phyloP scores from a whole-genome alignment of 495 filamentous ascomycete genomes.

The Aspergillus funiculosus region DNA sequence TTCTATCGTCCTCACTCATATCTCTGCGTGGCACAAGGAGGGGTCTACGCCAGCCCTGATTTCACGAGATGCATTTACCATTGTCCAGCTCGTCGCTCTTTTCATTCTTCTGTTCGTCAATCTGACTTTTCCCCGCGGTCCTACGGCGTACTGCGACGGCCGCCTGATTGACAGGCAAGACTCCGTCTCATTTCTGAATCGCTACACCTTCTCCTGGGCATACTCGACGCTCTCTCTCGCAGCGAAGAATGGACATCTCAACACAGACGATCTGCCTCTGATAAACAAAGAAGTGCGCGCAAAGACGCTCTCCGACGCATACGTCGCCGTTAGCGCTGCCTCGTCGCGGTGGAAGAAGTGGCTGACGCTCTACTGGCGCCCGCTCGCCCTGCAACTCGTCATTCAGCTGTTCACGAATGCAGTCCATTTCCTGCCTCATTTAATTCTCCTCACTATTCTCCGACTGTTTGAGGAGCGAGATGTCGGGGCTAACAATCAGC shows the following conservation, averaged over 20 bases:
- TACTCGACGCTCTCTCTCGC: constrained; percentile 43
- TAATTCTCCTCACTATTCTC: constrained; percentile 9
- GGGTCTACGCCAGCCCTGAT: background rate
- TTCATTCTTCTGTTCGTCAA: constrained; percentile 8
- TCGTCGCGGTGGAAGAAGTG: constrained; percentile 10
- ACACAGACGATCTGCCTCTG: constrained; percentile 49
- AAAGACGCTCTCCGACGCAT: constrained; percentile 5
- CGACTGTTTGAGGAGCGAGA: constrained; percentile 16
- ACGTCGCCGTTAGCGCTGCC: background rate
- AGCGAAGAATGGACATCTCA: constrained; percentile 48
- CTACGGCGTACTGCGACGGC: constrained; percentile 48
- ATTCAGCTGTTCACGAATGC: constrained; percentile 8
- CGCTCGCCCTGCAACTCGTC: constrained; percentile 1
- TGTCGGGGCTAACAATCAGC: constrained; percentile 7
- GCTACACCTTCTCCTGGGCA: constrained; percentile 58
- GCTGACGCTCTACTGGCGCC: constrained; percentile 9
- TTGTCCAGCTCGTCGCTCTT: constrained; percentile 6
- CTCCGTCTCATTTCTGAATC: constrained; percentile 50
- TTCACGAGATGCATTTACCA: background rate
- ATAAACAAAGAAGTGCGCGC: constrained; percentile 8
- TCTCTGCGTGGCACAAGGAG: background rate
- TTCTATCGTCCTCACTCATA: background rate
- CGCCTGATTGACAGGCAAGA: constrained; percentile 52
- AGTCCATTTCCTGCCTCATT: constrained; percentile 8
- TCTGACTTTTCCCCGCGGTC: constrained; percentile 50